Percentiles rank a stretch among this genome's conserved stretches.
These are phyloP conservation scores for Salvia splendens DNA, from an alignment of 257 asterid species.

Conservation along the genomic window DNA sequence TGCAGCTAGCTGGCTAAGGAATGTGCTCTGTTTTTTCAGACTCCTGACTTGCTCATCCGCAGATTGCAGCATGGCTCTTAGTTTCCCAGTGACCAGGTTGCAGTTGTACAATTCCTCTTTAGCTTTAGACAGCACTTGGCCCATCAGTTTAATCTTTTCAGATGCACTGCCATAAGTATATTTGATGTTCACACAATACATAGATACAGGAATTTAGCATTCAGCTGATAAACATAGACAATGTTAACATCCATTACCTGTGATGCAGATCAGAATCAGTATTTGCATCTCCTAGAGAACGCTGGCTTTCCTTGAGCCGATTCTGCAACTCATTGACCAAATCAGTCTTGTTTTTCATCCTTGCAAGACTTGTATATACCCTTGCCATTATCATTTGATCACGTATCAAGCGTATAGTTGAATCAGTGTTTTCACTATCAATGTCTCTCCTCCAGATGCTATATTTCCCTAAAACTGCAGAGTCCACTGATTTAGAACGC, in stretches of 20 bases:
- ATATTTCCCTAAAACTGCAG: conserved; percentile 93
- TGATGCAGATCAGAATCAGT: conserved; percentile 77
- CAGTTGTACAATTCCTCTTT: conserved; percentile 89
- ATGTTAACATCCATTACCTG: conserved; percentile 49
- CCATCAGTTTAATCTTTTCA: conserved; percentile 82
- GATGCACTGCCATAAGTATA: conserved; percentile 59
- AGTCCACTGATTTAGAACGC: conserved; percentile 91
- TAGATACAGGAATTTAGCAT: conserved; percentile 23
- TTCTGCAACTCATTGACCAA: conserved; percentile 76
- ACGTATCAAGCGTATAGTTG: conserved; percentile 85
- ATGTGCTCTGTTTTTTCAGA: conserved; percentile 97
- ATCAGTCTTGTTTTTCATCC: conserved; percentile 66
- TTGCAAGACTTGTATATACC: conserved; percentile 85
- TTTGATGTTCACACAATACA: conserved; percentile 32
- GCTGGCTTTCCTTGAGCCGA: conserved; percentile 94
- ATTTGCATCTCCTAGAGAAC: conserved; percentile 80
- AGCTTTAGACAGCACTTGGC: conserved; percentile 86
- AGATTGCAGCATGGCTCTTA: conserved; percentile 96
- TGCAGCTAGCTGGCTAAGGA: conserved; percentile 93
- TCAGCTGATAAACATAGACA: conserved; percentile 25
- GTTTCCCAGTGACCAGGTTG: conserved; percentile 88
- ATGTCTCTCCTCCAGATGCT: conserved; percentile 95
- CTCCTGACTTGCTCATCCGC: conserved; percentile 98
- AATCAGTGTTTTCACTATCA: conserved; percentile 88
- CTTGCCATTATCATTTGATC: conserved; percentile 98